These are phyloP conservation scores for Pisolithus microcarpus DNA, from an alignment of 768 basidiomycete species.

Conservation along the genomic window DNA sequence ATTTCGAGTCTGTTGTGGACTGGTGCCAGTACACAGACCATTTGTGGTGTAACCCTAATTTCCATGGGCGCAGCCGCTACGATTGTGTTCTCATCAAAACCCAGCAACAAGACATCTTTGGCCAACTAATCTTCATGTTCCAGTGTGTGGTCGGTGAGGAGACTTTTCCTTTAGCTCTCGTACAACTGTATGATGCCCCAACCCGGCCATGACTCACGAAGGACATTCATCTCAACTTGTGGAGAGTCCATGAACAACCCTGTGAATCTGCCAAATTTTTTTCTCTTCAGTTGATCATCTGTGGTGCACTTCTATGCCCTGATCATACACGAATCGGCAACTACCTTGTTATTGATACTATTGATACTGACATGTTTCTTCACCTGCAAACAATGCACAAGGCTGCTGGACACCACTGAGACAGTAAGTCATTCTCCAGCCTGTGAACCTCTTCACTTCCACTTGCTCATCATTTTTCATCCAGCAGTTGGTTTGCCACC, in stretches of 20 bases:
- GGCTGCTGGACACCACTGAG: no score
- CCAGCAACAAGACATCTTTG: conserved; percentile 12
- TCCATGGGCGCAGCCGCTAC: conserved; percentile 7
- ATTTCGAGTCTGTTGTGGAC: conserved; percentile 13
- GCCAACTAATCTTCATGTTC: conserved; percentile 13
- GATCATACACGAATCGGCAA: no score
- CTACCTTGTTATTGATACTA: no score
- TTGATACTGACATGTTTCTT: conserved; percentile 27
- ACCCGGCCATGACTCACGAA: conserved; percentile 4
- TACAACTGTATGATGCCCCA: conserved; percentile 12
- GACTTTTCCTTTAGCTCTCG: conserved; percentile 10
- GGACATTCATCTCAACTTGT: conserved; percentile 19
- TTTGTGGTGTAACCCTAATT: conserved; percentile 11
- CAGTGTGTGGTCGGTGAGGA: conserved; percentile 6
- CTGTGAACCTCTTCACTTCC: no score
- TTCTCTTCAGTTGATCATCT: no score
- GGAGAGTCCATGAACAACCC: conserved; percentile 4
- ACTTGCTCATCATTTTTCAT: no score
- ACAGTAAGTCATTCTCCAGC: no score
- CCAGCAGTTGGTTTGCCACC: no score
- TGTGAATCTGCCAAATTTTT: no score
- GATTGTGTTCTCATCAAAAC: conserved; percentile 24
- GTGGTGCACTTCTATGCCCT: no score
- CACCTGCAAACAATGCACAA: no score
- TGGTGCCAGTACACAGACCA: conserved; percentile 8